Evolutionary conservation across 345 rosid species (phyloP).

Genomic region (Aquilaria sinensis): DNA sequence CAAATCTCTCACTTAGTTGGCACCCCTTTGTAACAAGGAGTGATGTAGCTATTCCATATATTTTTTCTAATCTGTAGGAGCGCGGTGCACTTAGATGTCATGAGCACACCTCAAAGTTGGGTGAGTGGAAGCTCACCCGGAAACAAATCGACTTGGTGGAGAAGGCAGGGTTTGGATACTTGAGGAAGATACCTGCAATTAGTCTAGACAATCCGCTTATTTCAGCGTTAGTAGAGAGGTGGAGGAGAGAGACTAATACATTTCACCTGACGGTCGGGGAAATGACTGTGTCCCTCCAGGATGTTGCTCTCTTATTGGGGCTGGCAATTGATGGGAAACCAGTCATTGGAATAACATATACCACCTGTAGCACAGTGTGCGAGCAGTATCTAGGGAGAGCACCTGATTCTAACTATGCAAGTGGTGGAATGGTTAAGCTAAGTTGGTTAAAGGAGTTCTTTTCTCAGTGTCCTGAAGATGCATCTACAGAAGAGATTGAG

Average conservation of each 20-base stretch:
- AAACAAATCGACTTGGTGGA: conserved; percentile 80
- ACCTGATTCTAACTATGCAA: conserved; percentile 71
- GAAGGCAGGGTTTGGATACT: conserved; percentile 79
- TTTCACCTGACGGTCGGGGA: conserved; percentile 86
- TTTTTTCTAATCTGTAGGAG: conserved; percentile 34
- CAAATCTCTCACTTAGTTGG: no score
- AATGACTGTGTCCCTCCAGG: conserved; percentile 87
- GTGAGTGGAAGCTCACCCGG: conserved; percentile 76
- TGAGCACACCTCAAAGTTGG: conserved; percentile 89
- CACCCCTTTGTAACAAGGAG: no score
- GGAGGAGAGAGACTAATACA: conserved; percentile 96
- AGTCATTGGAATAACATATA: conserved; percentile 85
- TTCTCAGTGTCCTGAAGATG: conserved; percentile 62
- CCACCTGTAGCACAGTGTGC: conserved; percentile 65
- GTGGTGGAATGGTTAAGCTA: conserved; percentile 98
- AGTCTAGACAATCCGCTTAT: conserved; percentile 92
- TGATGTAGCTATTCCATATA: no score
- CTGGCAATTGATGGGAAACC: conserved; percentile 87
- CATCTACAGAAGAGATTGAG: conserved; percentile 52
- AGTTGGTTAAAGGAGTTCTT: conserved; percentile 95
- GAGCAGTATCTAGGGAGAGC: conserved; percentile 60
- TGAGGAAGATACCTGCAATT: conserved; percentile 86
- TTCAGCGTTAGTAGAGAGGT: conserved; percentile 88
- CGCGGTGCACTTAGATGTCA: conserved; percentile 98
- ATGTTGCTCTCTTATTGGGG: conserved; percentile 73